Conservation (phyloP, 1,139 yeast species). For the Protomyces inouyei region DNA sequence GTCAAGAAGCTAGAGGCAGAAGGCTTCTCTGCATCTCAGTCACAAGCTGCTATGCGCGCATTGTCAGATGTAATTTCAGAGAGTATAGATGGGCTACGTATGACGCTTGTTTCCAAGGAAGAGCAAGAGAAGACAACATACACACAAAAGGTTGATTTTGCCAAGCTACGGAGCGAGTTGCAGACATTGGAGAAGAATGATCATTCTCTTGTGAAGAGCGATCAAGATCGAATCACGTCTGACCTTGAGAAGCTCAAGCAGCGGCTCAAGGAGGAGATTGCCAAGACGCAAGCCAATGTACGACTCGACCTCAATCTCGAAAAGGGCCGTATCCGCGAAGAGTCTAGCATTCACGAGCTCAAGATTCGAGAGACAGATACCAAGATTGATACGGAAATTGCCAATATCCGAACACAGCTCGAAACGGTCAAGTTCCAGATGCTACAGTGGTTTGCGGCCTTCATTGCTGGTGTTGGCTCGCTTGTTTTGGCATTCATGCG, state of each 20-base stretch:
- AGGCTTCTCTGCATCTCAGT: conserved; percentile 71
- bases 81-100: conserved; percentile 26
- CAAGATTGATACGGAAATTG: conserved; percentile 88
- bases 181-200: conserved; percentile 85
- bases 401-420: conserved; percentile 81
- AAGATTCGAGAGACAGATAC: conserved; percentile 93
- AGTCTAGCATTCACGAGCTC: conserved; percentile 82
- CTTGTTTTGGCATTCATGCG: conserved; percentile 23
- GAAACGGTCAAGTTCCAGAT: conserved; percentile 24
- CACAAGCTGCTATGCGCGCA: conserved; percentile 72
- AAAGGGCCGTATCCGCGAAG: conserved; percentile 93
- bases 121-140: conserved; percentile 57
- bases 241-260: conserved; percentile 84
- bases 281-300: conserved; percentile 85
- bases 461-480: conserved; percentile 21
- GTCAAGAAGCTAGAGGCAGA: conserved; percentile 62
- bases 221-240: conserved; percentile 76
- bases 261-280: conserved; percentile 81
- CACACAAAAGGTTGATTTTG: conserved; percentile 94
- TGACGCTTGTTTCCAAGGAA: conserved; percentile 25
- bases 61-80: conserved; percentile 75
- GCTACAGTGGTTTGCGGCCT: conserved; percentile 26
- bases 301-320: conserved; percentile 84
- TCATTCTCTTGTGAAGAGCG: conserved; percentile 72
- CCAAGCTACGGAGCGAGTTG: conserved; percentile 84